phyloP scores from a whole-genome alignment of 2,329 filamentous ascomycete species.

The Trichophyton simii region DNA sequence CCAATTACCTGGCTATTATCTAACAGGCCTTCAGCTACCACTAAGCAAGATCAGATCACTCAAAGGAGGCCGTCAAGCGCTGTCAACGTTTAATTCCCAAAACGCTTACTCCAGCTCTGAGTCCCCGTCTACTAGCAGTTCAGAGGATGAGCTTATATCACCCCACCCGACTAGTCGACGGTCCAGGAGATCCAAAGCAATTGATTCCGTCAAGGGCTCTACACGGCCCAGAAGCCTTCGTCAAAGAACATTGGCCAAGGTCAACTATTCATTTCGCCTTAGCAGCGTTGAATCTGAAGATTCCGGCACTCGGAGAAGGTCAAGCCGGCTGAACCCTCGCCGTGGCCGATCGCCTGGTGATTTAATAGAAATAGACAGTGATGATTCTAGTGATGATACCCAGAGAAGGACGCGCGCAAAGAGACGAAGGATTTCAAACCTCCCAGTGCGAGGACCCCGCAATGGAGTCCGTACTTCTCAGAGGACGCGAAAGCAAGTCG shows the following conservation, averaged over 20 bases:
- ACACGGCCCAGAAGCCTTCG: neutral
- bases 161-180: neutral
- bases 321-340: neutral
- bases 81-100: conserved; percentile 1
- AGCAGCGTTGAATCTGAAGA: neutral
- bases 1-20: neutral
- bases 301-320: neutral
- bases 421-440: neutral
- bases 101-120: neutral
- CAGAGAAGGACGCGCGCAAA: neutral
- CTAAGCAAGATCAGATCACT: conserved; percentile 3
- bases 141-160: conserved; percentile 1
- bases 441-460: neutral
- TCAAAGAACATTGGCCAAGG: neutral
- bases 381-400: neutral
- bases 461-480: conserved; percentile 9
- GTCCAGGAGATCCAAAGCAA: neutral
- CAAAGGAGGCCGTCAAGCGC: conserved; percentile 4
- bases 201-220: neutral
- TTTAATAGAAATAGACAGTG: neutral
- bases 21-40: conserved; percentile 3
- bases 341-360: neutral
- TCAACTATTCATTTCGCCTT: neutral
- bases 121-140: neutral
- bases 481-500: conserved; percentile 1